Percentiles rank a stretch among this genome's conserved stretches.
phyloP scores from a whole-genome alignment of 306 rosid genomes.

The Sesbania bispinosa region DNA sequence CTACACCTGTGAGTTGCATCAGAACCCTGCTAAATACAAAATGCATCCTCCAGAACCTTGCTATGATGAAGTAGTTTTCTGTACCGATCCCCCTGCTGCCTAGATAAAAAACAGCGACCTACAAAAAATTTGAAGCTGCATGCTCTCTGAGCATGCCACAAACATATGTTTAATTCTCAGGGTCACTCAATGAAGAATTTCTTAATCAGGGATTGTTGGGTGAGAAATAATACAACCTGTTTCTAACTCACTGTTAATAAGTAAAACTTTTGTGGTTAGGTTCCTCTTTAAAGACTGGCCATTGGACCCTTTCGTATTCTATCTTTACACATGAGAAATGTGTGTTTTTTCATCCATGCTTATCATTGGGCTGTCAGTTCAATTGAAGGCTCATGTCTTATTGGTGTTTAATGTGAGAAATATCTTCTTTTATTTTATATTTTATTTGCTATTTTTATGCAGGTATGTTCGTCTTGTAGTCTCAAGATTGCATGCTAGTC shows the following conservation, averaged over 20 bases:
- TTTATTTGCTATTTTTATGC: constrained; percentile 28
- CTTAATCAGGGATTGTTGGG: neutral
- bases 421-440: constrained; percentile 4
- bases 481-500: constrained; percentile 56
- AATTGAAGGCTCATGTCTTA: neutral
- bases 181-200: too few species aligned
- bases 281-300: neutral
- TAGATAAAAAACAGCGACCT: too few species aligned
- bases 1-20: too few species aligned
- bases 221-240: neutral
- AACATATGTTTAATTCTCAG: too few species aligned
- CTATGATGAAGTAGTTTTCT: too few species aligned
- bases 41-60: too few species aligned
- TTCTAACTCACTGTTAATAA: neutral
- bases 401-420: neutral
- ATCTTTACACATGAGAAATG: neutral
- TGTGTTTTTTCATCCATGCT: neutral
- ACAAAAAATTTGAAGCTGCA: too few species aligned
- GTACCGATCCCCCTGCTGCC: too few species aligned
- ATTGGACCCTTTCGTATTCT: neutral
- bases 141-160: too few species aligned
- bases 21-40: too few species aligned
- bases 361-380: neutral
- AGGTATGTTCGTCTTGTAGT: constrained; percentile 84
- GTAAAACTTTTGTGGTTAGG: neutral